These are phyloP conservation scores for Clohesyomyces aquaticus DNA, from an alignment of 495 filamentous ascomycete genomes.

Conservation along the genomic window DNA sequence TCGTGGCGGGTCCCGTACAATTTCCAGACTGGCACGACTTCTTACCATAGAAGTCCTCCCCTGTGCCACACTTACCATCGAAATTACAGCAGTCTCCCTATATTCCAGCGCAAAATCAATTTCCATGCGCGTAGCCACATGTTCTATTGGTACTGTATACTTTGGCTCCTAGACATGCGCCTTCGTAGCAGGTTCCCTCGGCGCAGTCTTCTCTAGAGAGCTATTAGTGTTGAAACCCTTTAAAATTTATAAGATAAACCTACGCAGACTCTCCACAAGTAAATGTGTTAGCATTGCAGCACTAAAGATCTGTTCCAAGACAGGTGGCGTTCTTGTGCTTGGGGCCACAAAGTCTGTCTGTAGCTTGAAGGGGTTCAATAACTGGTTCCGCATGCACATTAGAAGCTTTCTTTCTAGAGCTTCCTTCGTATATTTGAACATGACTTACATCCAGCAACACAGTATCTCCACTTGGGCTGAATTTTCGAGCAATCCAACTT, in stretches of 20 bases:
- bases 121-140: conserved; percentile 2
- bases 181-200: conserved; percentile 11
- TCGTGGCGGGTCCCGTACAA: background rate
- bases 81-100: conserved; percentile 10
- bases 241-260: background rate
- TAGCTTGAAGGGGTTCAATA: background rate
- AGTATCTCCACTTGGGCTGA: conserved; percentile 2
- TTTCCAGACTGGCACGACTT: conserved; percentile 5
- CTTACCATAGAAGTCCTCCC: background rate
- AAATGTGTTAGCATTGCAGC: conserved; percentile 9
- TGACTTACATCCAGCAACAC: conserved; percentile 14
- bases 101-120: conserved; percentile 4
- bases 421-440: too few species aligned
- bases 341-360: conserved; percentile 8
- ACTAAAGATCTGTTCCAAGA: background rate
- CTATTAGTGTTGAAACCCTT: background rate
- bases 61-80: conserved; percentile 1
- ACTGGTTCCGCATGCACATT: background rate
- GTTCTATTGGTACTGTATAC: conserved; percentile 4
- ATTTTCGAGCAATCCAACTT: conserved; percentile 1
- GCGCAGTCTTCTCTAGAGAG: conserved; percentile 4
- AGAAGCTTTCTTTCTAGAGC: background rate
- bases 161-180: background rate
- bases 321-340: conserved; percentile 13
- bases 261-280: conserved; percentile 5